Evolutionary conservation across 2,329 filamentous ascomycete species (phyloP).

Genomic region (Colletotrichum tofieldiae): DNA sequence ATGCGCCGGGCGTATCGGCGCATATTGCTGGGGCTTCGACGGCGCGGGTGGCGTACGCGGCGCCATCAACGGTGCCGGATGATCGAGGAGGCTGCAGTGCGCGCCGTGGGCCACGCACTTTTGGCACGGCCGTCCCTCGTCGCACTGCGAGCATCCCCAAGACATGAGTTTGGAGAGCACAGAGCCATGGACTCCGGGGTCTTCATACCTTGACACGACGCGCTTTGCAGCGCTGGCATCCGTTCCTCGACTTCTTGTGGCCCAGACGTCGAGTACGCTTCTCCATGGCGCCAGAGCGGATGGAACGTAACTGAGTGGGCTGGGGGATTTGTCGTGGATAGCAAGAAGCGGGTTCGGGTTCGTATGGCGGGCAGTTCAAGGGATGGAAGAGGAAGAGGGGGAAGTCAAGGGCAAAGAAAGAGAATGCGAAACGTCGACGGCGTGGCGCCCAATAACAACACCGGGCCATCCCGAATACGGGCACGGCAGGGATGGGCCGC

Average conservation of each 20-base stretch:
- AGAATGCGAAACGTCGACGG: neutral
- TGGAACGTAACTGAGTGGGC: neutral
- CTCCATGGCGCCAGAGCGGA: constrained; percentile 12
- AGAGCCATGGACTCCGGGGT: too few species aligned
- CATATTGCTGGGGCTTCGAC: constrained; percentile 22
- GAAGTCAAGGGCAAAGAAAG: neutral
- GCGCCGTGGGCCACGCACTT: constrained; percentile 55
- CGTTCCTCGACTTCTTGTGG: constrained; percentile 52
- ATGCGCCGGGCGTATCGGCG: constrained; percentile 1
- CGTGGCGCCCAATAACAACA: too few species aligned
- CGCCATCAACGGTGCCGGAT: constrained; percentile 1
- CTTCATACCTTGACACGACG: constrained; percentile 50
- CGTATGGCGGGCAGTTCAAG: neutral
- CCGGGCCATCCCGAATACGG: neutral
- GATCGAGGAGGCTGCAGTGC: constrained; percentile 48
- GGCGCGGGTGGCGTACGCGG: constrained; percentile 14
- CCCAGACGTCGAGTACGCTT: constrained; percentile 37
- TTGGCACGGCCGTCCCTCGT: constrained; percentile 55
- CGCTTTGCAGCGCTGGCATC: constrained; percentile 50
- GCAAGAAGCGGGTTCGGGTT: neutral
- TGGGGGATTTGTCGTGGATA: neutral
- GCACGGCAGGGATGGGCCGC: neutral
- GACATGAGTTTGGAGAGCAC: constrained; percentile 6
- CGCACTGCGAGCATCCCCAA: constrained; percentile 34
- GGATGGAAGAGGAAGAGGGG: neutral